Conservation (phyloP, 371 early-diverging fungal species). For the Lichtheimia hyalospora region DNA sequence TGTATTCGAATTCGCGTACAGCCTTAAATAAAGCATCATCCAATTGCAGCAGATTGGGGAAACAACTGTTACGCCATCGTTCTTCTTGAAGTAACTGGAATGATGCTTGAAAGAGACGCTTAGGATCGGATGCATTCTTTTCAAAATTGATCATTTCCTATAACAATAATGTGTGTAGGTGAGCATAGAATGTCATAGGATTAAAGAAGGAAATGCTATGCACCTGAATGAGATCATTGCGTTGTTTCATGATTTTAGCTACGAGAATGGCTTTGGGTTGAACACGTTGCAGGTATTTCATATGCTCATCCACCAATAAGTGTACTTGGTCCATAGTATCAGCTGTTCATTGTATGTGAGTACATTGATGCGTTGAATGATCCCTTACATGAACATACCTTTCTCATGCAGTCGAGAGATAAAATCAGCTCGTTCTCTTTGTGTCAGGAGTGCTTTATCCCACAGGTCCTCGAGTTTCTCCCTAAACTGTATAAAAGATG, state of each 20-base stretch:
- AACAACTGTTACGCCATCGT: constrained; percentile 82
- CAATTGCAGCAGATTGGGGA: constrained; percentile 76
- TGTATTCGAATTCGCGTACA: constrained; percentile 52
- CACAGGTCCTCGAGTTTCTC: constrained; percentile 34
- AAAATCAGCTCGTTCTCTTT: constrained; percentile 44
- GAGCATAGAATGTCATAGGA: too few species aligned
- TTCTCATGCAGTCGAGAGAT: constrained; percentile 40
- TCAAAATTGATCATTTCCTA: constrained; percentile 87
- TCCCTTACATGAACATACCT: constrained; percentile 29
- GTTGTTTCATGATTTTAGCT: constrained; percentile 53
- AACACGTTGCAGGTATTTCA: constrained; percentile 41
- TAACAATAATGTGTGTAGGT: neutral
- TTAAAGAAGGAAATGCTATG: neutral
- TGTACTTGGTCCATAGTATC: constrained; percentile 36
- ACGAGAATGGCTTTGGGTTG: constrained; percentile 40
- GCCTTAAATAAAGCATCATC: constrained; percentile 67
- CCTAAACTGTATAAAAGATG: constrained; percentile 22
- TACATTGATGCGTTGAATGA: neutral
- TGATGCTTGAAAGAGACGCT: constrained; percentile 76
- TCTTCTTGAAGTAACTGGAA: constrained; percentile 88
- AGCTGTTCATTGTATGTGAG: constrained; percentile 22
- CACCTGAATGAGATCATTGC: constrained; percentile 62
- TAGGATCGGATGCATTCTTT: constrained; percentile 83
- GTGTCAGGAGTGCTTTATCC: constrained; percentile 49
- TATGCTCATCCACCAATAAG: constrained; percentile 33